A percentile compares a stretch with the other conserved stretches of the same genome.
These are phyloP conservation scores for Flueggea neowawraea DNA, from an alignment of 441 rosid genomes.

Conservation along the genomic window DNA sequence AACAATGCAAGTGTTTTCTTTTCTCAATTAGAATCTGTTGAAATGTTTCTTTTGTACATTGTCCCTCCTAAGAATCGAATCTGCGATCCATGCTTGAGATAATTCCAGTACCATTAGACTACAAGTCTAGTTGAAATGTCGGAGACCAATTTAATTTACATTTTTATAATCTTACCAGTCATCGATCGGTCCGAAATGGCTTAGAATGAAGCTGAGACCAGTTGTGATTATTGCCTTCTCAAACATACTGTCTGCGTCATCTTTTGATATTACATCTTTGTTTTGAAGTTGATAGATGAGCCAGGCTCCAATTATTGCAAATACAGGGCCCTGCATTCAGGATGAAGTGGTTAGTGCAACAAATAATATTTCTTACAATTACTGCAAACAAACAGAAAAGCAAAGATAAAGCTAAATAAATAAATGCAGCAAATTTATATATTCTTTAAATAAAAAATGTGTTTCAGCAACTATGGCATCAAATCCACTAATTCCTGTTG, in stretches of 20 bases:
- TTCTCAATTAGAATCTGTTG: conserved; percentile 3
- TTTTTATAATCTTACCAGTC: conserved; percentile 45
- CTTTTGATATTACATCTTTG: conserved; percentile 44
- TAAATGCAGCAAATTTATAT: too few species aligned
- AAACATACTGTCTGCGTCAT: conserved; percentile 49
- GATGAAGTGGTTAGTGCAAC: background rate
- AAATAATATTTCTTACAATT: background rate
- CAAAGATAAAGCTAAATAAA: too few species aligned
- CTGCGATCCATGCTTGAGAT: background rate
- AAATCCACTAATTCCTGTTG: too few species aligned
- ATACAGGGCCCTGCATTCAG: conserved; percentile 66
- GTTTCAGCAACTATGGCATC: too few species aligned
- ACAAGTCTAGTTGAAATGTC: background rate
- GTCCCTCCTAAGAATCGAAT: too few species aligned
- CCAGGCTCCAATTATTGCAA: conserved; percentile 87
- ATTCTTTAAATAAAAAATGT: too few species aligned
- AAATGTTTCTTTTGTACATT: background rate
- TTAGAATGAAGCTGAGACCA: conserved; percentile 55
- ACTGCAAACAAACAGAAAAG: too few species aligned
- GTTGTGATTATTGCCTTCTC: conserved; percentile 67
- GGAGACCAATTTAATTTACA: too few species aligned
- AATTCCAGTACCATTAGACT: background rate
- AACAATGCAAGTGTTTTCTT: too few species aligned
- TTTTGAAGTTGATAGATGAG: conserved; percentile 62
- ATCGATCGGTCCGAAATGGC: conserved; percentile 68